Evolutionary conservation across 768 basidiomycete species (phyloP), one percentile per base, ranked within the genome.

Genomic region (Porphyrellus cyaneotinctus): DNA sequence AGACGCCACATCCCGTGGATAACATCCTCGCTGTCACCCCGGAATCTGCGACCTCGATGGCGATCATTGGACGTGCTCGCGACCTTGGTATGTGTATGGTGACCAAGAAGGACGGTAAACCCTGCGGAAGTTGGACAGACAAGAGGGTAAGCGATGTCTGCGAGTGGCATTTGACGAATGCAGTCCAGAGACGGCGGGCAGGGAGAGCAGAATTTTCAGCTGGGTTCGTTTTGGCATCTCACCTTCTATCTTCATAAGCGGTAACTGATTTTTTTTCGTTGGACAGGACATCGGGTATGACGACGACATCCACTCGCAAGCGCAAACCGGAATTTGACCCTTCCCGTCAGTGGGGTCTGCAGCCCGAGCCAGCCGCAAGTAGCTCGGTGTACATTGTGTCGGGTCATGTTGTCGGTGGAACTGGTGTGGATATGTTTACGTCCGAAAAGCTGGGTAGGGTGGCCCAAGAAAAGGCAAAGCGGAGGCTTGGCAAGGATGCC

Each of bases 21-120:
- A 91, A 95, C 61, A 81, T 93, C 20, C 80, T 98, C 18, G 92
- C 91, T 1, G 68, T 98, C 28, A 94, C 92, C 0, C 97, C 97
- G 0, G 84, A 86, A 46, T 87, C 85, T 0, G 87, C 84, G 0
- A 78, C 82, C 2, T 87, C 90, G 0, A 85, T 97, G 47, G 80
- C 82, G n/a, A 76, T 90, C 32, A 82, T 99, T 43, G 95, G 97
- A 1, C 80, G 84, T n/a, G 78, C 92, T 13, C 79, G 79, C 24
- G 94, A 99, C 66, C 79, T 98, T 2, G 91, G 94, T 0, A 84
- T 84, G 75, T 99, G 97, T 63, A 74, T 71, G 3, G 93, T 88
- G 11, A 63, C 75, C 41, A 89, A 87, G 64, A 79, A 80, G 47
- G 92, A 95, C 52, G 92, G 93, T 1, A 85, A 86, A 46, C 61